These are phyloP conservation scores for Cenchrus fungigraminus DNA, from an alignment of 176 grass and related monocot genomes.

Conservation along the genomic window DNA sequence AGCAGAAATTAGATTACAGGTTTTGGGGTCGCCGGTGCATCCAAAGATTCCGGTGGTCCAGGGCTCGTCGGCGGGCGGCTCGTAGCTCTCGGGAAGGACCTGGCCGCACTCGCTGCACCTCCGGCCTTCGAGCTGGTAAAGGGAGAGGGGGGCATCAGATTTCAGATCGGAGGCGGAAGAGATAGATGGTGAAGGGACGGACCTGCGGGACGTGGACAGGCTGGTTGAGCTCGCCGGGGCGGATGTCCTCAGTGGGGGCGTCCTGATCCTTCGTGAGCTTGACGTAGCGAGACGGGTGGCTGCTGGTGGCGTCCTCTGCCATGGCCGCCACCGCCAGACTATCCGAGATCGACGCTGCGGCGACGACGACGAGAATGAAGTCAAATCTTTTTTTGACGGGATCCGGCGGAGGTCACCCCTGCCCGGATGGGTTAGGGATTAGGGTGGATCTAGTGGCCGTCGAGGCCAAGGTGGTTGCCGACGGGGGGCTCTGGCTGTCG, in stretches of 20 bases:
- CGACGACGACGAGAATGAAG: too few relatives aligned
- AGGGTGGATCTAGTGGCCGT: too few relatives aligned
- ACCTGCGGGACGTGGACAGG: constrained; percentile 87
- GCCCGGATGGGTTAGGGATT: too few relatives aligned
- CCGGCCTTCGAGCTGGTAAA: constrained; percentile 61
- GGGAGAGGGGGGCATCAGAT: not conserved
- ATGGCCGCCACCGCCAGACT: constrained; percentile 19
- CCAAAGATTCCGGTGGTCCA: constrained; percentile 87
- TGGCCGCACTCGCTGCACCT: constrained; percentile 80
- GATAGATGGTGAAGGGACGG: not conserved
- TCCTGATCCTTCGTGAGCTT: constrained; percentile 96
- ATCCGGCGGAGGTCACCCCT: too few relatives aligned
- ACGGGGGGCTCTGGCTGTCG: too few relatives aligned
- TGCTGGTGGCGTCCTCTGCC: constrained; percentile 57
- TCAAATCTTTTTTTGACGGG: too few relatives aligned
- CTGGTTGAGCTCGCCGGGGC: constrained; percentile 91
- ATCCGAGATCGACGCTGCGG: not conserved
- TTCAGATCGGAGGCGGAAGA: not conserved
- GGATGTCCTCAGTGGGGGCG: constrained; percentile 76
- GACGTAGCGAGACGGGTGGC: constrained; percentile 75
- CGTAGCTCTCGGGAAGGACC: constrained; percentile 75
- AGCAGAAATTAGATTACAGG: constrained; percentile 41
- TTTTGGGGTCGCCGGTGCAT: constrained; percentile 71
- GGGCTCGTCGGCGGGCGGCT: constrained; percentile 78
- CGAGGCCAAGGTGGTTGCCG: too few relatives aligned